phyloP scores from a whole-genome alignment of 768 basidiomycete genomes.

The Mycena metata region DNA sequence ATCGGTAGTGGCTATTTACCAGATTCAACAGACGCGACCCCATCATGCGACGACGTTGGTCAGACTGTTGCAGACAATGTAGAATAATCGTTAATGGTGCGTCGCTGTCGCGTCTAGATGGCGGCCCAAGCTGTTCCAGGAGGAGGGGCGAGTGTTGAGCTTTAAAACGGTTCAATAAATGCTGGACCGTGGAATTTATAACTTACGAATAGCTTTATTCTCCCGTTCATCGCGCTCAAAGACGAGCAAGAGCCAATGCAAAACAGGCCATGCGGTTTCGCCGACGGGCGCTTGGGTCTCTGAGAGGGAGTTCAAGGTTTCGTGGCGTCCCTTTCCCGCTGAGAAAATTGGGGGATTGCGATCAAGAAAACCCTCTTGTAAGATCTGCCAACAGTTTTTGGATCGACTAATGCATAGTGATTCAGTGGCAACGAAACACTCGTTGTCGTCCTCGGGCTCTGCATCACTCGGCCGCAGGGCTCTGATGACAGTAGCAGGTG shows the following conservation, averaged over 20 bases:
- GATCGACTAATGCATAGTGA: conserved; percentile 66
- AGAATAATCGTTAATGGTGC: conserved; percentile 60
- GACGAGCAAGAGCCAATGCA: conserved; percentile 76
- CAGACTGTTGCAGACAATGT: conserved; percentile 26
- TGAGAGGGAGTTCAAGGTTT: conserved; percentile 34
- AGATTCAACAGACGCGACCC: conserved; percentile 35
- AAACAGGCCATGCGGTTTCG: conserved; percentile 75
- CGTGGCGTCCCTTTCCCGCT: conserved; percentile 49
- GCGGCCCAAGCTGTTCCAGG: conserved; percentile 66
- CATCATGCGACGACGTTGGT: conserved; percentile 36
- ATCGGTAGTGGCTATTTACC: conserved; percentile 17
- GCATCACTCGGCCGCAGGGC: conserved; percentile 59
- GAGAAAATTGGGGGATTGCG: conserved; percentile 46
- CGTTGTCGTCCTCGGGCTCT: conserved; percentile 48
- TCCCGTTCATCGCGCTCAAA: conserved; percentile 76
- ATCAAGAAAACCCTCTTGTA: conserved; percentile 67
- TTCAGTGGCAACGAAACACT: conserved; percentile 69
- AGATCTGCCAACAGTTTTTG: conserved; percentile 72
- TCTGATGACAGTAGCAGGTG: conserved; percentile 64
- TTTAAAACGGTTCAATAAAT: conserved; percentile 26
- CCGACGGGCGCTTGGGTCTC: conserved; percentile 57
- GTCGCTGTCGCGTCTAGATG: conserved; percentile 69
- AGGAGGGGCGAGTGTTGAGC: conserved; percentile 65
- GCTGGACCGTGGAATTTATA: conserved; percentile 21
- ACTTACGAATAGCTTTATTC: conserved; percentile 29